phyloP scores from a whole-genome alignment of 2,329 filamentous ascomycete genomes.

The Penicillium sp. region DNA sequence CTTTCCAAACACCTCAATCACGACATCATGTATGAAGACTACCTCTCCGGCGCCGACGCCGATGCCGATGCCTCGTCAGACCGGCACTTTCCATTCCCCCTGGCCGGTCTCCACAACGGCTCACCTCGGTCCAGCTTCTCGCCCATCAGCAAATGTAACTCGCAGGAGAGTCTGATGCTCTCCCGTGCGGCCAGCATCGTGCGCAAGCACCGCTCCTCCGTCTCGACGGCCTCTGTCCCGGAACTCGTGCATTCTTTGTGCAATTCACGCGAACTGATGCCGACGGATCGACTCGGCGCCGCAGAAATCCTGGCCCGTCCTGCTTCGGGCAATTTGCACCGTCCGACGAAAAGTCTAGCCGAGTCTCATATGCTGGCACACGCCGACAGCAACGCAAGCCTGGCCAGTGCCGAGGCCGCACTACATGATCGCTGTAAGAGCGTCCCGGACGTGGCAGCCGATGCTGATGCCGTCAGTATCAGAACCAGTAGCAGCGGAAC shows the following conservation, averaged over 20 bases:
- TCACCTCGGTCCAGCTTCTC: constrained; percentile 46
- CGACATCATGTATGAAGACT: constrained; percentile 36
- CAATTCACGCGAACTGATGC: constrained; percentile 36
- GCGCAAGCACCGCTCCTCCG: constrained; percentile 43
- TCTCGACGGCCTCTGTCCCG: constrained; percentile 42
- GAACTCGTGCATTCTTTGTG: constrained; percentile 40
- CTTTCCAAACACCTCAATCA: constrained; percentile 30
- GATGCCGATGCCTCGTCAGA: constrained; percentile 28
- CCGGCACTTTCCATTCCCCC: constrained; percentile 43
- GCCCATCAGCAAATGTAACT: constrained; percentile 52
- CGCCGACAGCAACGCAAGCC: constrained; percentile 22
- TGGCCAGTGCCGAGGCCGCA: constrained; percentile 22
- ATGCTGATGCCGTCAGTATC: neutral
- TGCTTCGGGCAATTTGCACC: constrained; percentile 27
- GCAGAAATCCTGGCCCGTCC: constrained; percentile 19
- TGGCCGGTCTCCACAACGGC: constrained; percentile 34
- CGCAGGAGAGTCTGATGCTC: constrained; percentile 51
- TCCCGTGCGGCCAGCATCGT: constrained; percentile 45
- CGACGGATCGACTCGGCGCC: constrained; percentile 19
- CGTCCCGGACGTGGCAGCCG: constrained; percentile 28
- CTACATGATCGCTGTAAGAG: constrained; percentile 35
- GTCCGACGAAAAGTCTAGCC: constrained; percentile 35
- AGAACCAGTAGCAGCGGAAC: too few relatives aligned
- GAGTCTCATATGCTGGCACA: constrained; percentile 27
- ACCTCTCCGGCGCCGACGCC: constrained; percentile 35